Evolutionary conservation across 2,329 filamentous ascomycete species (phyloP).

Genomic region (Aspergillus quadricinctus): DNA sequence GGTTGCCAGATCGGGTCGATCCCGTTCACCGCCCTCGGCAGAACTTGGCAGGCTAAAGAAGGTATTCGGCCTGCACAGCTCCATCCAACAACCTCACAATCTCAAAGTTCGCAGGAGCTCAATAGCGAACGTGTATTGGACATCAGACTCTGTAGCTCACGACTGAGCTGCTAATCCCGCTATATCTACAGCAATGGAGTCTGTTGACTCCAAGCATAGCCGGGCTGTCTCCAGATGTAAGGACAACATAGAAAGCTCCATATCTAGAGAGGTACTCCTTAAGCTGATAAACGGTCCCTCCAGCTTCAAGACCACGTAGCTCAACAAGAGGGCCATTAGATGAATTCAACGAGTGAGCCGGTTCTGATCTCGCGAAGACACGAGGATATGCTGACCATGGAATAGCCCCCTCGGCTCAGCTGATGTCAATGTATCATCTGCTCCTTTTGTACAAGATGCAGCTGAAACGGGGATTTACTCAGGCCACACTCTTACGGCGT

Average conservation of each 20-base stretch:
- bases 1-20: slow-evolving; percentile 19
- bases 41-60: slow-evolving; percentile 6
- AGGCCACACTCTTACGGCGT: slow-evolving; percentile 27
- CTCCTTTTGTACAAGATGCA: slow-evolving; percentile 10
- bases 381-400: slow-evolving; percentile 12
- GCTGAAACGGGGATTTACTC: slow-evolving; percentile 16
- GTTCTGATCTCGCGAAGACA: neutral
- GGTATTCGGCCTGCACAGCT: neutral
- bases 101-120: neutral
- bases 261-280: neutral
- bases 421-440: slow-evolving; percentile 14
- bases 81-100: neutral
- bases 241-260: slow-evolving; percentile 4
- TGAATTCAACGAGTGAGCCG: slow-evolving; percentile 61
- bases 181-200: slow-evolving; percentile 7
- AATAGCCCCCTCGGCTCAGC: slow-evolving; percentile 25
- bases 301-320: slow-evolving; percentile 40
- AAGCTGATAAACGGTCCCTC: slow-evolving; percentile 6
- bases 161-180: neutral
- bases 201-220: slow-evolving; percentile 21
- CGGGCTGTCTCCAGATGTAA: slow-evolving; percentile 38
- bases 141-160: neutral
- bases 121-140: neutral
- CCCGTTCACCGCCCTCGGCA: slow-evolving; percentile 20
- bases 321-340: slow-evolving; percentile 76